A percentile compares a stretch with the other conserved stretches of the same genome.
These are phyloP conservation scores for Ramaria sp. DNA, from an alignment of 768 basidiomycete genomes.

Conservation along the genomic window DNA sequence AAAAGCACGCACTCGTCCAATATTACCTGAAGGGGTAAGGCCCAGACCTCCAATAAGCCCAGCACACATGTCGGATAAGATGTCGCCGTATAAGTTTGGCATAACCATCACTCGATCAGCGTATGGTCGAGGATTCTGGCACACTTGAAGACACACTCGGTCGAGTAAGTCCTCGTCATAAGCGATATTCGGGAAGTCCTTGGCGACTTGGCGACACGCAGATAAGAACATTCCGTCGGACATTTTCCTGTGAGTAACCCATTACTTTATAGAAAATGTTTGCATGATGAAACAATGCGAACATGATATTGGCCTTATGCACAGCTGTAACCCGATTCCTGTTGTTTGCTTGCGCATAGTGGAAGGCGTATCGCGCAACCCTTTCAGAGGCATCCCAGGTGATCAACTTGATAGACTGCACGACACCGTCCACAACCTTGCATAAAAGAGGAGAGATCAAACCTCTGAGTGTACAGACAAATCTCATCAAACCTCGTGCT, in stretches of 20 bases:
- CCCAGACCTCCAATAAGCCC: slow-evolving; percentile 97
- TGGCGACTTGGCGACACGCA: slow-evolving; percentile 91
- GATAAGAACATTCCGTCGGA: slow-evolving; percentile 99
- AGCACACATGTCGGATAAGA: slow-evolving; percentile 96
- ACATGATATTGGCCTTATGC: slow-evolving; percentile 99
- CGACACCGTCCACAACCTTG: slow-evolving; percentile 91
- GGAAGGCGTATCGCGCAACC: slow-evolving; percentile 96
- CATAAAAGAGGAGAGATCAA: slow-evolving; percentile 3
- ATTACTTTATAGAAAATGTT: neutral
- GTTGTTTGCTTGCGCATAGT: slow-evolving; percentile 85
- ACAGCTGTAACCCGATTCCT: slow-evolving; percentile 93
- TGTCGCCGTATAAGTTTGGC: slow-evolving; percentile 96
- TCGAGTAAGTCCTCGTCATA: slow-evolving; percentile 98
- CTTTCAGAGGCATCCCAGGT: slow-evolving; percentile 99
- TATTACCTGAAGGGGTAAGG: slow-evolving; percentile 95
- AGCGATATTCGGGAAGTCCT: slow-evolving; percentile 84
- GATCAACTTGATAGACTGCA: slow-evolving; percentile 99
- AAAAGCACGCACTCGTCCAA: slow-evolving; percentile 61
- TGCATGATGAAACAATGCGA: slow-evolving; percentile 19
- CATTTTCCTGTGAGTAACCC: slow-evolving; percentile 70
- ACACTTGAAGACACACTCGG: slow-evolving; percentile 85
- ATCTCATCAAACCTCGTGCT: slow-evolving; percentile 69
- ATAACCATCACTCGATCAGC: slow-evolving; percentile 99
- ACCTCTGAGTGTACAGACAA: too few species aligned
- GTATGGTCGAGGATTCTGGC: slow-evolving; percentile 85